Evolutionary conservation across 805 yeast species (phyloP).

Genomic region (Kodamaea laetipori): DNA sequence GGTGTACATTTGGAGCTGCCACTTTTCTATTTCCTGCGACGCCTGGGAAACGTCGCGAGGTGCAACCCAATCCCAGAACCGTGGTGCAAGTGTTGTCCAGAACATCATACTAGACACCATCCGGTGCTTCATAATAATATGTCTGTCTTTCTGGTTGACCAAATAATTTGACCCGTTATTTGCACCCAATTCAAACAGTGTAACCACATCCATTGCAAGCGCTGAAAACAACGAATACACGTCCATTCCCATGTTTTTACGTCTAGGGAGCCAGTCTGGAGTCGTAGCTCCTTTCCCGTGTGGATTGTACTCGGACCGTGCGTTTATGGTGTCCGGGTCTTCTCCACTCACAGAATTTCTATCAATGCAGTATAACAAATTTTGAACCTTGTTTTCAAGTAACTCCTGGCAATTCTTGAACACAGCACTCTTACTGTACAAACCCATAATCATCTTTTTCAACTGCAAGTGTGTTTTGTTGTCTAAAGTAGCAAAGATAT

Average conservation of each 20-base stretch:
- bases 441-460: constrained; percentile 32
- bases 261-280: constrained; percentile 31
- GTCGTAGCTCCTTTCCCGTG: constrained; percentile 35
- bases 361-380: constrained; percentile 30
- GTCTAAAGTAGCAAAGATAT: constrained; percentile 59
- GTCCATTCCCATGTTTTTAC: constrained; percentile 46
- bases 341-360: constrained; percentile 32
- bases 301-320: constrained; percentile 31
- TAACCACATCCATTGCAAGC: constrained; percentile 70
- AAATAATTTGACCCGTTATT: constrained; percentile 49
- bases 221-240: constrained; percentile 66
- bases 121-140: constrained; percentile 45
- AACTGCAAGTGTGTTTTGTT: constrained; percentile 48
- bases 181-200: constrained; percentile 60
- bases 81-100: constrained; percentile 64
- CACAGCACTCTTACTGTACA: constrained; percentile 39
- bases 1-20: constrained; percentile 45
- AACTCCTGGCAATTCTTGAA: constrained; percentile 32
- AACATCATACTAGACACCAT: constrained; percentile 62
- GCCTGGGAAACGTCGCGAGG: constrained; percentile 40
- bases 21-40: constrained; percentile 41
- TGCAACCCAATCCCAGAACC: constrained; percentile 53
- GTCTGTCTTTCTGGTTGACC: constrained; percentile 37
- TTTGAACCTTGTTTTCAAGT: constrained; percentile 28
- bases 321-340: constrained; percentile 38